Conservation (phyloP, 2,329 filamentous ascomycete species). For the Claviceps capensis region DNA sequence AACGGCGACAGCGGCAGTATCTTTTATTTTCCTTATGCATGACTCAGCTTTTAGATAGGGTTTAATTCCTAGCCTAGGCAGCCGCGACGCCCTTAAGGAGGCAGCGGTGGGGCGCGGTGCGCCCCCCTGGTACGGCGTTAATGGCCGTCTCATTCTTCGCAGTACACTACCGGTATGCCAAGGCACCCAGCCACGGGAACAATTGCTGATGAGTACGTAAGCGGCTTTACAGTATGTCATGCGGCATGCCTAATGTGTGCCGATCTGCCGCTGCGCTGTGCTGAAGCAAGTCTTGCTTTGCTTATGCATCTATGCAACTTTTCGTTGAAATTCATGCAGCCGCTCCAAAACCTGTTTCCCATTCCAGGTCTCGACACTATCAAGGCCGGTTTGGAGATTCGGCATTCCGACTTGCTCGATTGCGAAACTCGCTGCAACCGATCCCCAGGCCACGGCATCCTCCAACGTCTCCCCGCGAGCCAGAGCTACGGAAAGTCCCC, state of each 20-base stretch:
- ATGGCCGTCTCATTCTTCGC: neutral
- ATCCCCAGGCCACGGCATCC: constrained; percentile 65
- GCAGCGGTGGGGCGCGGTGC: too few relatives aligned
- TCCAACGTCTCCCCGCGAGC: constrained; percentile 46
- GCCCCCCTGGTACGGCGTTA: too few relatives aligned
- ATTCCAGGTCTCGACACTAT: constrained; percentile 48
- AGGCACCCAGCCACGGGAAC: too few relatives aligned
- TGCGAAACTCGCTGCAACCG: constrained; percentile 75
- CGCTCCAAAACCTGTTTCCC: constrained; percentile 38
- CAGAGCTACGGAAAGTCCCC: constrained; percentile 43
- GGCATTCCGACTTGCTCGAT: constrained; percentile 92
- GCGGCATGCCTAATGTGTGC: neutral
- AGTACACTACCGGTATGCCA: too few relatives aligned
- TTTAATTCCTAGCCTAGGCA: too few relatives aligned
- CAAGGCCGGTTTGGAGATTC: constrained; percentile 28
- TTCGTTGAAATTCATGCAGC: constrained; percentile 30
- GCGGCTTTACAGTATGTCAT: neutral
- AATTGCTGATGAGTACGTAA: neutral
- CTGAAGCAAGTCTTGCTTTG: neutral
- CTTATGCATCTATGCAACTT: neutral
- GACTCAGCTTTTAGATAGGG: too few relatives aligned
- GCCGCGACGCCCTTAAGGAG: too few relatives aligned
- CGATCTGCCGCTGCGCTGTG: neutral
- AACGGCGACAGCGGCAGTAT: too few relatives aligned
- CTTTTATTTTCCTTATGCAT: too few relatives aligned